Evolutionary conservation across 225 moss, liverwort and hornwort species (phyloP).

Genomic region (Pseudisothecium myosuroides): DNA sequence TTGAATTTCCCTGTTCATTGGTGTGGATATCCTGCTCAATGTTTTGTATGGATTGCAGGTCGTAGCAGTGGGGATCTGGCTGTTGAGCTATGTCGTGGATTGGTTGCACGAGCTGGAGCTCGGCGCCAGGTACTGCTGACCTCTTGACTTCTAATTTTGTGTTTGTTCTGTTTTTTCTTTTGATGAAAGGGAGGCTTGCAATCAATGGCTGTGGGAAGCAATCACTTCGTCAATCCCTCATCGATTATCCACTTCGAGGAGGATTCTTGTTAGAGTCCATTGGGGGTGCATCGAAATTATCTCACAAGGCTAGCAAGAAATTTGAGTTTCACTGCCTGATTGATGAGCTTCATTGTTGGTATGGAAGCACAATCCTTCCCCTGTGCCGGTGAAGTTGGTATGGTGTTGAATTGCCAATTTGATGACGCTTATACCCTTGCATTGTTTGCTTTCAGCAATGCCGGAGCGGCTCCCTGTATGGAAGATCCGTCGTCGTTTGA

Average conservation of each 20-base stretch:
- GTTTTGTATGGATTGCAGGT: slow-evolving; percentile 30
- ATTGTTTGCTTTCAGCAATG: slow-evolving; percentile 31
- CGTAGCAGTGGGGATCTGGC: slow-evolving; percentile 54
- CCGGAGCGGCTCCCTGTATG: slow-evolving; percentile 40
- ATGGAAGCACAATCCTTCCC: neutral
- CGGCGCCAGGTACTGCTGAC: slow-evolving; percentile 41
- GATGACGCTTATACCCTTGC: neutral
- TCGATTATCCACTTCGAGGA: neutral
- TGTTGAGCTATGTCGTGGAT: slow-evolving; percentile 79
- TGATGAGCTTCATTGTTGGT: slow-evolving; percentile 13
- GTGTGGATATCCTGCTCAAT: neutral
- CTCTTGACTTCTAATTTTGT: slow-evolving; percentile 1
- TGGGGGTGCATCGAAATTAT: neutral
- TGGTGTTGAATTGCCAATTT: neutral
- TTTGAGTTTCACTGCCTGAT: neutral
- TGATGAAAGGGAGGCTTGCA: neutral
- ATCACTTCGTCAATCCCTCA: neutral
- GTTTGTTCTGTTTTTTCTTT: neutral
- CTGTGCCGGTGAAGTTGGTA: neutral
- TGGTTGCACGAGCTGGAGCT: slow-evolving; percentile 85
- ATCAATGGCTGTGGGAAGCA: slow-evolving; percentile 5
- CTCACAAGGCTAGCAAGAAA: neutral
- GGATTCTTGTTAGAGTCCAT: neutral
- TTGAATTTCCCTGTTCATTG: neutral
- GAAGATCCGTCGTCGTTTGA: slow-evolving; percentile 89